phyloP scores from a whole-genome alignment of 805 yeast species.

The Ogataea nitratoaversa region DNA sequence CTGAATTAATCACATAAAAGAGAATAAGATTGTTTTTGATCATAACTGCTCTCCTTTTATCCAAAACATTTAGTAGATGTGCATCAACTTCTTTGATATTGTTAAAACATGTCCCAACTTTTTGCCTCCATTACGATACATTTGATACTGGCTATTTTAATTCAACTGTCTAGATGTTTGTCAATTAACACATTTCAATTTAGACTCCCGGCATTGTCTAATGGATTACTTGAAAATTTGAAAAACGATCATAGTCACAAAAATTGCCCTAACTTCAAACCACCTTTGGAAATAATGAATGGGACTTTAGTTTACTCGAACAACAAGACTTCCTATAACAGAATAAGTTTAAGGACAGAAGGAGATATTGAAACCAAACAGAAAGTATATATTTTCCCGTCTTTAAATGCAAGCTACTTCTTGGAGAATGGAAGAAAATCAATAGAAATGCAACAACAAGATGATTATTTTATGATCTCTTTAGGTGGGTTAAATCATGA shows the following conservation, averaged over 20 bases:
- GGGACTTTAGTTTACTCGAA: constrained; percentile 10
- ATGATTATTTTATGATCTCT: constrained; percentile 12
- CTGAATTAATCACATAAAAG: no score
- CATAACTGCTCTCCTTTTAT: no score
- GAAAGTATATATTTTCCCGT: constrained; percentile 3
- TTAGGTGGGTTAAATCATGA: constrained; percentile 10
- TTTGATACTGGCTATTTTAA: no score
- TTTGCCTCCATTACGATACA: background rate
- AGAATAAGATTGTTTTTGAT: no score
- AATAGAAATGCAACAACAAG: constrained; percentile 8
- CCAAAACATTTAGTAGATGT: no score
- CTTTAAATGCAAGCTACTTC: constrained; percentile 5
- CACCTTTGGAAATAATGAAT: constrained; percentile 10
- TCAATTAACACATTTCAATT: background rate
- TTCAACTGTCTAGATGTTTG: background rate
- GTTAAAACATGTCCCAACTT: no score
- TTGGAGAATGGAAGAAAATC: constrained; percentile 9
- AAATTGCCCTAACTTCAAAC: background rate
- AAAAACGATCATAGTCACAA: background rate
- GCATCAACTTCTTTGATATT: no score
- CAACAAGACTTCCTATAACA: constrained; percentile 12
- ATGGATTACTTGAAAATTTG: background rate
- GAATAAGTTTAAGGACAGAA: no score
- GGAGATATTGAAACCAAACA: background rate
- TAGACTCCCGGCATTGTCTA: background rate